Evolutionary conservation across 768 basidiomycete genomes (phyloP).

Genomic region (Lyophyllum semitale): DNA sequence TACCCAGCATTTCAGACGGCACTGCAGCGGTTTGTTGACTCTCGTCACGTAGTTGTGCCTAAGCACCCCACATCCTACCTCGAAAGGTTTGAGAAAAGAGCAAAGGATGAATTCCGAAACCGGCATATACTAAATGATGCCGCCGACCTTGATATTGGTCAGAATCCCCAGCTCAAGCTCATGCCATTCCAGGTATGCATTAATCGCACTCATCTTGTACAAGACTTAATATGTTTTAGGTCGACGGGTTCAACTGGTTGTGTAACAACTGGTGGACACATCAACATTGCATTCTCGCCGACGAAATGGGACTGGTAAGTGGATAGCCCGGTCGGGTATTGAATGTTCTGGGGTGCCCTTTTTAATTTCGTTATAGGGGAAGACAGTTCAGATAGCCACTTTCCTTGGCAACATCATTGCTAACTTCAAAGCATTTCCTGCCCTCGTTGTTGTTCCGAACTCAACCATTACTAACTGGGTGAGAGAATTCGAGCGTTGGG

Average conservation of each 20-base stretch:
- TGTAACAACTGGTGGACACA: constrained; percentile 86
- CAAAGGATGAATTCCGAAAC: constrained; percentile 53
- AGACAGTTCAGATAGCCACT: constrained; percentile 90
- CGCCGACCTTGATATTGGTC: constrained; percentile 67
- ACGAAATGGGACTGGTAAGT: constrained; percentile 92
- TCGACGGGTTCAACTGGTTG: constrained; percentile 84
- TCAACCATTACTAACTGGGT: constrained; percentile 97
- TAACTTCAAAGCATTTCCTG: constrained; percentile 67
- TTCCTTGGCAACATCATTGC: constrained; percentile 71
- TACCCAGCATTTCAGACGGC: constrained; percentile 71
- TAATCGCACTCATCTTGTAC: constrained; percentile 4
- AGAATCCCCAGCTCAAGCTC: constrained; percentile 60
- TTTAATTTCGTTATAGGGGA: constrained; percentile 52
- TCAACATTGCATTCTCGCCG: constrained; percentile 88
- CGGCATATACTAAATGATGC: constrained; percentile 48
- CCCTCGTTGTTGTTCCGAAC: constrained; percentile 92
- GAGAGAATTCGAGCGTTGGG: constrained; percentile 89
- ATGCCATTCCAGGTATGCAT: constrained; percentile 82
- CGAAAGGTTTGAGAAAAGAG: constrained; percentile 51
- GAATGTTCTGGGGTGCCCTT: neutral
- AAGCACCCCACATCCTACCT: constrained; percentile 44
- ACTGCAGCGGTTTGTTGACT: constrained; percentile 63
- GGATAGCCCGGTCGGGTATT: neutral
- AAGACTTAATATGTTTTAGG: constrained; percentile 36
- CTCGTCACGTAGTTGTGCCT: constrained; percentile 62